phyloP scores from a whole-genome alignment of 257 asterid species.

The Scutellaria galericulata region DNA sequence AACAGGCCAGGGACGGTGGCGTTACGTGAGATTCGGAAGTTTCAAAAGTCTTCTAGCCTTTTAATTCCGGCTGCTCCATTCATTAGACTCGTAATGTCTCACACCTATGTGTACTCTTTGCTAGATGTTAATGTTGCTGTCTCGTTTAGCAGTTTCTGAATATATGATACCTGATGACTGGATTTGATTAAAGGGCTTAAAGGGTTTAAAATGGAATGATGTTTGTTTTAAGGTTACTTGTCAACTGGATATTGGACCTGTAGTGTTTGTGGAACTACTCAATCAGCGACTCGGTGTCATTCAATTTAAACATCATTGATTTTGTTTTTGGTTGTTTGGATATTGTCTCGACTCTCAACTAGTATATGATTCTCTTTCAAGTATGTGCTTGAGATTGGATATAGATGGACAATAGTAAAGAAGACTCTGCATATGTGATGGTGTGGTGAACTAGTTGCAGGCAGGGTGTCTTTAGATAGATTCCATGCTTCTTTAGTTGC shows the following conservation, averaged over 20 bases:
- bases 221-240: slow-evolving; percentile 5
- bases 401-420: not conserved
- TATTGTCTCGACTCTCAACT: not conserved
- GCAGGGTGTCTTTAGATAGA: not conserved
- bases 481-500: not conserved
- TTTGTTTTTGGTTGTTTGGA: not conserved
- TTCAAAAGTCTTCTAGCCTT: slow-evolving; percentile 66
- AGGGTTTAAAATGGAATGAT: slow-evolving; percentile 7
- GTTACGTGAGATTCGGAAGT: slow-evolving; percentile 80
- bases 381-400: not conserved
- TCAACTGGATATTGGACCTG: slow-evolving; percentile 8
- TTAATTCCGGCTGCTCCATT: slow-evolving; percentile 91
- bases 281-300: not conserved
- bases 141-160: slow-evolving; percentile 13
- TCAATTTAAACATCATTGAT: slow-evolving; percentile 9
- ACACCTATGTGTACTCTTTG: slow-evolving; percentile 7
- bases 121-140: not conserved
- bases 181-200: slow-evolving; percentile 17
- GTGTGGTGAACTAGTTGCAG: not conserved
- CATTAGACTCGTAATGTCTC: slow-evolving; percentile 59
- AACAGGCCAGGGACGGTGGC: slow-evolving; percentile 77
- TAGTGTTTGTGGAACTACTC: slow-evolving; percentile 23
- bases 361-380: slow-evolving; percentile 6
- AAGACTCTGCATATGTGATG: not conserved
- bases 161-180: slow-evolving; percentile 17